Evolutionary conservation across 2,329 filamentous ascomycete species (phyloP), one percentile per base, ranked within the genome.

Genomic region (Colletotrichum filicis): DNA sequence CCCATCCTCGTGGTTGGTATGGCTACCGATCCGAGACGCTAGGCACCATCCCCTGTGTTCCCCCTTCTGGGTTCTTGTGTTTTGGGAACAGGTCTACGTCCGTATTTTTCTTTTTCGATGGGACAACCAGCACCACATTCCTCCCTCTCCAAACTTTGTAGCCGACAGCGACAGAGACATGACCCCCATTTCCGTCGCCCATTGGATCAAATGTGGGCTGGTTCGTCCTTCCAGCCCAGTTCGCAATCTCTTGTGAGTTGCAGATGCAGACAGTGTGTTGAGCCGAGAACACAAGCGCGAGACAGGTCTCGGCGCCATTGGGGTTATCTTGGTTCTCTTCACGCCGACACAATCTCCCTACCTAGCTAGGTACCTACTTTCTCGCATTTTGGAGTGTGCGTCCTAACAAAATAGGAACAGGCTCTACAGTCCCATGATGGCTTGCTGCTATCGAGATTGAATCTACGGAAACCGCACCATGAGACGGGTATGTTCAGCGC

Each of bases 231-330:
- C 68, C 49, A 24, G 35, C 30, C 56, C 63, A 19, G 42, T 37
- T 71, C 58, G 42, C 37, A 68, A 62, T 53, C 53, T 69, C 60
- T 57, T 7, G 46, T 58, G 42, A 49, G 42, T 49, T 49, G 8
- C 42, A 26, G 56, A 37, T 52, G 57, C 57, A 52, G 35, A 12
- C 57, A 52, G 64, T n/a, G 26, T 59, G 53, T n/a, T 46, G 49
- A 19, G 7, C 30, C 56, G 24, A 22, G 30, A 32, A 11, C 65
- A 56, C 49, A 68, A 62, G 53, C 42, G 6, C 53, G 32, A 68
- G 69, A 72, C 69, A 72, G 16, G 55, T 72, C 11, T 69, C 59
- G 26, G 63, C 59, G 66, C 69, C 53, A 58, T 66, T 49, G n/a
- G 37, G 52, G 32, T 22, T n/a, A 49, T 22, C 42, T 49, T n/a